phyloP scores from a whole-genome alignment of 106 monocot genomes.

The Dendrobium nobile region DNA sequence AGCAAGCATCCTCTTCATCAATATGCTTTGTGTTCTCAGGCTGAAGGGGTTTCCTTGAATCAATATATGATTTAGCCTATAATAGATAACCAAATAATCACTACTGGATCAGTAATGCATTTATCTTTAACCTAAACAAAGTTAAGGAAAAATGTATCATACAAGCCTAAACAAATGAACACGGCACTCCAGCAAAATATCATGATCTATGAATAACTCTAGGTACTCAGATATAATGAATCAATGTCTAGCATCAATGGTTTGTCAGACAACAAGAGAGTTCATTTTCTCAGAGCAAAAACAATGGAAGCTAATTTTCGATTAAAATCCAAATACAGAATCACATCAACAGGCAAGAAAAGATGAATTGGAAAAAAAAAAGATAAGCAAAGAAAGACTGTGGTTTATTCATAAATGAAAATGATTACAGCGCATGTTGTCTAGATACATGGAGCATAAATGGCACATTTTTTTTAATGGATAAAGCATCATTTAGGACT shows the following conservation, averaged over 20 bases:
- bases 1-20: constrained; percentile 62
- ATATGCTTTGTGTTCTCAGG: constrained; percentile 33
- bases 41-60: constrained; percentile 44
- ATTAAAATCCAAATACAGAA: no score
- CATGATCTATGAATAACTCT: neutral
- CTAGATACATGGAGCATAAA: neutral
- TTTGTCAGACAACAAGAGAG: neutral
- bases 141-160: neutral
- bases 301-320: neutral
- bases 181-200: neutral
- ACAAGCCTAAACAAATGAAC: neutral
- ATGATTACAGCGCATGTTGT: neutral
- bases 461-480: neutral
- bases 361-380: neutral
- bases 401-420: neutral
- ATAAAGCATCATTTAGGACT: neutral
- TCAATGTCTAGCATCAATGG: neutral
- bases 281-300: neutral
- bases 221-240: neutral
- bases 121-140: neutral
- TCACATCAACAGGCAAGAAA: no score
- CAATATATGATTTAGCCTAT: neutral
- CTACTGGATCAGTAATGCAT: neutral
- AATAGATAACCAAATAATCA: neutral
- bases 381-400: neutral